Conservation (phyloP, 306 rosid genomes). For the Vicia sativa region DNA sequence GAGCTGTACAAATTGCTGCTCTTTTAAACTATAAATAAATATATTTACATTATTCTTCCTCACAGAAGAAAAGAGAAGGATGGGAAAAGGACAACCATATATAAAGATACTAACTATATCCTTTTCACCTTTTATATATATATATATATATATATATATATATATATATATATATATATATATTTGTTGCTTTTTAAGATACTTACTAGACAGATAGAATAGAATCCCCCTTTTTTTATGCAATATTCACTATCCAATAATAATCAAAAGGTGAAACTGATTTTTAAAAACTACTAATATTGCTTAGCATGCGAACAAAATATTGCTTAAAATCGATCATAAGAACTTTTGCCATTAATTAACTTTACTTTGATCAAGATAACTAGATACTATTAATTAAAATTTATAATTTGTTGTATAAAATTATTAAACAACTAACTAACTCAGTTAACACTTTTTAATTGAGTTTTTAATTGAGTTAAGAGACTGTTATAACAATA, state of each 20-base stretch:
- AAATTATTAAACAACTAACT: too few species aligned
- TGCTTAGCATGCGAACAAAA: neutral
- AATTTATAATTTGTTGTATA: too few species aligned
- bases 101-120: constrained; percentile 27
- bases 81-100: constrained; percentile 7
- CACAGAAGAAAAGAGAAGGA: constrained; percentile 3
- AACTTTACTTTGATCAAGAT: too few species aligned
- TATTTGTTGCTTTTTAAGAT: constrained; percentile 37
- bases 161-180: too few species aligned
- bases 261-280: constrained; percentile 8
- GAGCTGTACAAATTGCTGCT: constrained; percentile 36
- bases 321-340: neutral
- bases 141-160: too few species aligned
- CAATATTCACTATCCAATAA: constrained; percentile 22
- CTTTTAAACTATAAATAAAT: constrained; percentile 5
- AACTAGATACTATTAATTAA: too few species aligned
- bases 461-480: too few species aligned
- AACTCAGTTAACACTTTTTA: too few species aligned
- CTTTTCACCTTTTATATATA: constrained; percentile 23
- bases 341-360: too few species aligned
- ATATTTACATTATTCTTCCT: constrained; percentile 21
- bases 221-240: constrained; percentile 34
- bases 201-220: constrained; percentile 35
- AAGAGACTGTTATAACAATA: too few species aligned
- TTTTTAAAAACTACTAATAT: neutral